Percentiles rank a stretch among this genome's conserved stretches.
Conservation (phyloP, 176 grass and related monocot genomes). For the Carex myosuroides region DNA sequence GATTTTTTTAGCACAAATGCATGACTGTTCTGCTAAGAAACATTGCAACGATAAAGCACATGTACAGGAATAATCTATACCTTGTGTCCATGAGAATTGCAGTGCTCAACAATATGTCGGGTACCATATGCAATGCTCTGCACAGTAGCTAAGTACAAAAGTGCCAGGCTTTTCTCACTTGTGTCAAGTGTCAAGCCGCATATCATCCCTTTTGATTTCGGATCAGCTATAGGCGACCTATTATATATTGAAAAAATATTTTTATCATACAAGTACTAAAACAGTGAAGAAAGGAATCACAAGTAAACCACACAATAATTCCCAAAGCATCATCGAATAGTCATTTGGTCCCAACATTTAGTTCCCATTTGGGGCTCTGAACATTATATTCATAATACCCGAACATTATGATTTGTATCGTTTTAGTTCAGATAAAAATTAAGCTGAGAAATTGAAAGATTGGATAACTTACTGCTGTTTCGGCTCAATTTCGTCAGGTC, state of each 20-base stretch:
- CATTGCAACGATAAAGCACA: background rate
- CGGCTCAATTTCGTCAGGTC: background rate
- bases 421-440: background rate
- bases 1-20: background rate
- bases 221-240: slow-evolving; percentile 89
- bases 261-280: background rate
- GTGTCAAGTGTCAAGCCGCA: slow-evolving; percentile 84
- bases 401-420: background rate
- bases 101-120: slow-evolving; percentile 83
- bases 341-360: background rate
- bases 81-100: slow-evolving; percentile 89
- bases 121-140: slow-evolving; percentile 92
- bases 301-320: background rate
- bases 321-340: background rate
- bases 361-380: background rate
- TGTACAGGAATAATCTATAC: slow-evolving; percentile 28
- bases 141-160: slow-evolving; percentile 88
- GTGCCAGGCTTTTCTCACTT: slow-evolving; percentile 70
- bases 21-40: background rate
- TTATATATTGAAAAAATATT: slow-evolving; percentile 5
- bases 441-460: too few relatives aligned
- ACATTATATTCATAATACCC: background rate
- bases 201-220: slow-evolving; percentile 88
- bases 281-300: background rate
- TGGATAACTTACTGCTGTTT: too few relatives aligned